Base-by-base conservation (phyloP, 495 filamentous ascomycete genomes). In the Neurospora cerealis region DNA sequence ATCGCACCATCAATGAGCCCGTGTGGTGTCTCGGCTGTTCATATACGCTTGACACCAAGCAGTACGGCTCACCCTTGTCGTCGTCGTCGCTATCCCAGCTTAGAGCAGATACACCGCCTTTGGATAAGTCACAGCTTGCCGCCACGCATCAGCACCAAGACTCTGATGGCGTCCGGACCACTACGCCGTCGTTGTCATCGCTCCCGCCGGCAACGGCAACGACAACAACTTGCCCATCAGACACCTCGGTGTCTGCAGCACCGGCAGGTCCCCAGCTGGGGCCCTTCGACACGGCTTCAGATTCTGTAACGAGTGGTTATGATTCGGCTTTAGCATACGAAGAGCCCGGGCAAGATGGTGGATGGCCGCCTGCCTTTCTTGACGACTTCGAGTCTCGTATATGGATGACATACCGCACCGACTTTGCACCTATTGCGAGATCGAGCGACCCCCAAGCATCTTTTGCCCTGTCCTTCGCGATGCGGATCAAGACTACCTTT, bases 321-420 rank as follows among this genome's bases (percentile, higher is more conserved):
- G 85, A 86, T 72, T 86, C 87, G 2, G 82, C 82, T 7, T 77
- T 86, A 36, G 83, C 84, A 6, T 86, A 85, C 76, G 83, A 86
- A 70, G 84, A 87, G 73, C 78, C 79, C 36, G 80, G 79, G 24
- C 79, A 80, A 36, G 88, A 89, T 74, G 87, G 88, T 32, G 89
- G 90, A 66, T 99, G 96, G 96, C 96, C 96, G 34, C 83, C 89
- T 11, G 87, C 87, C 5, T 99, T 98, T 77, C 83, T 98, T 71
- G 91, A 93, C 70, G 96, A 99, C 80, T 97, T 98, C 77, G 95
- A 97, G 81, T 93, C 94, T 7, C 88, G 89, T 72, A 89, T 97
- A 81, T 99, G 96, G 96, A 91, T 99, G 85, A 98, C 96, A 13
- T 99, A 99, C 78, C 91, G 96, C 69, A 95, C 90, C 32, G 91